Evolutionary conservation across 768 basidiomycete genomes (phyloP), one percentile per base, ranked within the genome.

Genomic region (Calocera cornea): DNA sequence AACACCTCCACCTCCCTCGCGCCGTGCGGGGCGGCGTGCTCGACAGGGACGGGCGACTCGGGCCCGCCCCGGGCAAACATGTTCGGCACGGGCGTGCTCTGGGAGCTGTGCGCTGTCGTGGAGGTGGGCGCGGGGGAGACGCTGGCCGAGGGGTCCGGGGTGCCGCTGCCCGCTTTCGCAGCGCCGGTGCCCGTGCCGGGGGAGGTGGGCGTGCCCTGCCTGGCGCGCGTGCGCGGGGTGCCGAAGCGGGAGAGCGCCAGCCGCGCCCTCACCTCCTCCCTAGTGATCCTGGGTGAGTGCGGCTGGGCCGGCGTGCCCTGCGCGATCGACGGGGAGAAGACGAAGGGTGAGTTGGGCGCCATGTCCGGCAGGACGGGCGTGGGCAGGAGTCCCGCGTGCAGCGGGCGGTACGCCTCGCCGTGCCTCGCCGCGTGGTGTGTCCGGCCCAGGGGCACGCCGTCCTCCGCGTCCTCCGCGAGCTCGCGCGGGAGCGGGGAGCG

Each of bases 361-460:
- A 47, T 16, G 34, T 34, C 33, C 7, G 65, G 41, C 12, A 44
- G 41, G 47, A 47, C 31, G 19, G 38, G 65, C 10, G 65, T 47
- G 41, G 44, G 65, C 19, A n/a, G 17, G 8, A 47, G 65, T 54
- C 38, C 38, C 5, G 8, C 10, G 22, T 41, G 41, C 36, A n/a
- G 65, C 7, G 22, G 65, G 5, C 27, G 27, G 65, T 66, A 44
- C 7, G 34, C 47, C 41, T 34, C 66, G 11, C 14, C 40, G 7
- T 11, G 78, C 33, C 84, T 80, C 44, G 86, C 83, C 7, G 81
- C 79, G 70, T 86, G 87, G 74, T 86, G 87, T 22, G 80, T 81
- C 19, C 84, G 81, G 24, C 86, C 87, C 60, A 86, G 82, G 3
- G 85, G 85, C 65, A 87, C 76, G 1, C 86, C 86, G 66, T 82